A percentile compares a stretch with the other conserved stretches of the same genome.
phyloP scores from a whole-genome alignment of 306 rosid genomes.

The Rosa rugosa region DNA sequence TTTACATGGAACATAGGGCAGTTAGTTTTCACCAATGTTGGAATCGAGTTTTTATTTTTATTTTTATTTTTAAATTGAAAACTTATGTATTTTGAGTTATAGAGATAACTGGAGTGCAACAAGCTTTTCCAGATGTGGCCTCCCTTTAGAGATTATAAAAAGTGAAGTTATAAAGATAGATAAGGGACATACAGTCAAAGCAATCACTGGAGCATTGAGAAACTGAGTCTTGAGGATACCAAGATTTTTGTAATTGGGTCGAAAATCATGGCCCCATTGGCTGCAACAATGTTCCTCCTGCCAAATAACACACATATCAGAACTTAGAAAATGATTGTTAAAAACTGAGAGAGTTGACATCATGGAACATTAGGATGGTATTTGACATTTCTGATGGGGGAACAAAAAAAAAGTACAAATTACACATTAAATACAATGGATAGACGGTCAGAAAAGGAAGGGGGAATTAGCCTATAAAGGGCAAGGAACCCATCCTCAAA shows the following conservation, averaged over 20 bases:
- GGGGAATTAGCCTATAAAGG: too few relatives aligned
- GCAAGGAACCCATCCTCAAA: background rate
- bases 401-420: background rate
- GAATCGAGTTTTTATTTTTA: background rate
- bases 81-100: background rate
- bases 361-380: background rate
- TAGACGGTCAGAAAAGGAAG: background rate
- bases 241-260: conserved; percentile 95
- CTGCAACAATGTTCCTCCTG: conserved; percentile 99
- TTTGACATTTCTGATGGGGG: background rate
- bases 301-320: conserved; percentile 29
- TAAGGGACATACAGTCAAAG: conserved; percentile 66
- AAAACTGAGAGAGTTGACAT: background rate
- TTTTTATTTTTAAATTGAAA: too few relatives aligned
- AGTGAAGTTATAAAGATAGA: conserved; percentile 3
- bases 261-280: conserved; percentile 99
- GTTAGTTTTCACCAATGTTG: background rate
- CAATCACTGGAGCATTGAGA: conserved; percentile 81
- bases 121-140: background rate
- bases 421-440: background rate
- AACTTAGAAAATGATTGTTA: background rate
- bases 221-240: conserved; percentile 96
- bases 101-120: background rate
- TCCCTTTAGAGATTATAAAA: background rate
- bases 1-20: background rate